A percentile compares a stretch with the other conserved stretches of the same genome.
These are phyloP conservation scores for Nemania sp. DNA, from an alignment of 2,329 filamentous ascomycete species.

Conservation along the genomic window DNA sequence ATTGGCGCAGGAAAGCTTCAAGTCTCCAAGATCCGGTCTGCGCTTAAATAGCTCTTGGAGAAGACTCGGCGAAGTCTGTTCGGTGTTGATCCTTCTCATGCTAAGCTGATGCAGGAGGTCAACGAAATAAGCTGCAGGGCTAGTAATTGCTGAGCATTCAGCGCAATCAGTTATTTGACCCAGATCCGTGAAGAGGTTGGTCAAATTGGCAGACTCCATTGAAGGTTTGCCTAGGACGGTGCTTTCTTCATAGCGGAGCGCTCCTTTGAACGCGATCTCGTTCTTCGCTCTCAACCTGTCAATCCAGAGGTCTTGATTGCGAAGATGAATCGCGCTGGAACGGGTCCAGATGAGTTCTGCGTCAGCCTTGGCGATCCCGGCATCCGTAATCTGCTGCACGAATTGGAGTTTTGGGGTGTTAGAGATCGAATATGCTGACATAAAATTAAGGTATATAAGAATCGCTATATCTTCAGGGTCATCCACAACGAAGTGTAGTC, in stretches of 20 bases:
- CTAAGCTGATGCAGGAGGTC: background rate
- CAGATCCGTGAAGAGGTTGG: background rate
- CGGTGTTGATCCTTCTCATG: background rate
- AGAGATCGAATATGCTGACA: too few relatives aligned
- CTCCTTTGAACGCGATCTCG: background rate
- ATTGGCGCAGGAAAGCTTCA: background rate
- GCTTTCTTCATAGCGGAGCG: too few relatives aligned
- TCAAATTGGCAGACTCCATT: background rate
- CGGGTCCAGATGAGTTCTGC: background rate
- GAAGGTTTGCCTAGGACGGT: too few relatives aligned
- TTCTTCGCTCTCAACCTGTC: background rate
- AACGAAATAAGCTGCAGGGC: background rate
- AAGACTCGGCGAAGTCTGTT: background rate
- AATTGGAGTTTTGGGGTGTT: too few relatives aligned
- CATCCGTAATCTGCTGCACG: too few relatives aligned
- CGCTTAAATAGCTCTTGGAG: background rate
- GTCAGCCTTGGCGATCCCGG: background rate
- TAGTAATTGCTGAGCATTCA: background rate
- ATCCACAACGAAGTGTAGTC: background rate
- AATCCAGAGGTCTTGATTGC: background rate
- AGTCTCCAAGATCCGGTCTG: background rate
- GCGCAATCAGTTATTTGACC: background rate
- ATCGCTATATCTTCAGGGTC: background rate
- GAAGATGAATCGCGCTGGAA: background rate
- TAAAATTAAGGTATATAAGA: too few relatives aligned